A percentile compares a stretch with the other conserved stretches of the same genome.
Evolutionary conservation across 2,329 filamentous ascomycete species (phyloP).

Genomic region (Paecilomyces variotii): DNA sequence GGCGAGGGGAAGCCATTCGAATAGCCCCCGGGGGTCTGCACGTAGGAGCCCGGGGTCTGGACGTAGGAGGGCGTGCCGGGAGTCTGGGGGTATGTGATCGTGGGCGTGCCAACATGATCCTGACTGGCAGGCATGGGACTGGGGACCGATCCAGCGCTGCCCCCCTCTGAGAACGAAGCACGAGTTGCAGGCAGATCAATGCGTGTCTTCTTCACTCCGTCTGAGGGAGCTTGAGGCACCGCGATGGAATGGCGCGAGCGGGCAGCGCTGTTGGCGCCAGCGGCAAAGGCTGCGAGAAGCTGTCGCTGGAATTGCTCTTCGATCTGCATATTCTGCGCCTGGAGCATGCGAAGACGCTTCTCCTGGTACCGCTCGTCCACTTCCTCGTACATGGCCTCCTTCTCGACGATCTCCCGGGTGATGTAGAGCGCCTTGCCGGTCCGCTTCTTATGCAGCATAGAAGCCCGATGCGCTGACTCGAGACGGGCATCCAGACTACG

Average conservation of each 20-base stretch:
- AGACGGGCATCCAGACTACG: constrained; percentile 79
- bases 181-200: constrained; percentile 24
- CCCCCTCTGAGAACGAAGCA: constrained; percentile 18
- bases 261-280: constrained; percentile 11
- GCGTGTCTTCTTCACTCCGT: constrained; percentile 27
- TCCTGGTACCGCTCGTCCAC: constrained; percentile 65
- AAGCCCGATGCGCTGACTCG: constrained; percentile 78
- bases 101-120: constrained; percentile 19
- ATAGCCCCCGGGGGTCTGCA: constrained; percentile 13
- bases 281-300: constrained; percentile 26
- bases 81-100: constrained; percentile 13
- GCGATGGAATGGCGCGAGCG: constrained; percentile 4
- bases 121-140: constrained; percentile 17
- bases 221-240: constrained; percentile 17
- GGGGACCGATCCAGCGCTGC: constrained; percentile 14
- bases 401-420: constrained; percentile 76
- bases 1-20: constrained; percentile 13
- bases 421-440: constrained; percentile 77
- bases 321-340: constrained; percentile 29
- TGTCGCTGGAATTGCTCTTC: constrained; percentile 30
- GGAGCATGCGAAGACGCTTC: constrained; percentile 31
- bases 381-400: constrained; percentile 95
- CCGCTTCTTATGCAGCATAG: constrained; percentile 81
- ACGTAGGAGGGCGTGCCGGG: constrained; percentile 17
- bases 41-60: constrained; percentile 13